These are phyloP conservation scores for Sherardia arvensis DNA, from an alignment of 257 asterid species.

Conservation along the genomic window DNA sequence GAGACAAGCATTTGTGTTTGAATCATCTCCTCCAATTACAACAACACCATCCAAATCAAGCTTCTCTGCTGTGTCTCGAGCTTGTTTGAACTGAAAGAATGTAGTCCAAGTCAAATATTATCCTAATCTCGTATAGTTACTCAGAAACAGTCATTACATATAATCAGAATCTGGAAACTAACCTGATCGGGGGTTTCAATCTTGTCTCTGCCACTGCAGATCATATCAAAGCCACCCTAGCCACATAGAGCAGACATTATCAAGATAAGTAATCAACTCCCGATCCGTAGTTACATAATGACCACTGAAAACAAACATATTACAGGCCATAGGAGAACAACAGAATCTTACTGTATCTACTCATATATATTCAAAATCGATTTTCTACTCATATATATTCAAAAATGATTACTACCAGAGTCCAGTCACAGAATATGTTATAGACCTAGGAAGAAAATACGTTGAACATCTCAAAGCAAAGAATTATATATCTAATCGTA, in stretches of 20 bases:
- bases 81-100: conserved; percentile 73
- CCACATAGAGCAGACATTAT: conserved; percentile 2
- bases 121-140: not conserved
- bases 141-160: not conserved
- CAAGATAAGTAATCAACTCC: not conserved
- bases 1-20: conserved; percentile 97
- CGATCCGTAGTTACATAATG: not conserved
- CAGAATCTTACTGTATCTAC: no score
- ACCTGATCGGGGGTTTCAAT: conserved; percentile 98
- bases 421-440: not conserved
- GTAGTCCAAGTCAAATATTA: conserved; percentile 3
- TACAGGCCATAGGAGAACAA: not conserved
- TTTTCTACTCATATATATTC: no score
- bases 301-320: not conserved
- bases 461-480: not conserved
- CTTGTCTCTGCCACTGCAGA: conserved; percentile 98
- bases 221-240: conserved; percentile 99
- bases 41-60: conserved; percentile 94
- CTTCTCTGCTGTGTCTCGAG: conserved; percentile 79
- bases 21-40: conserved; percentile 95
- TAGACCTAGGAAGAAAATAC: not conserved
- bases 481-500: conserved; percentile 4
- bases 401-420: not conserved
- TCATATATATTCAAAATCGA: no score
- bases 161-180: not conserved